Base-by-base conservation (phyloP, 176 grass and related monocot genomes). In the Neostapfia colusana region DNA sequence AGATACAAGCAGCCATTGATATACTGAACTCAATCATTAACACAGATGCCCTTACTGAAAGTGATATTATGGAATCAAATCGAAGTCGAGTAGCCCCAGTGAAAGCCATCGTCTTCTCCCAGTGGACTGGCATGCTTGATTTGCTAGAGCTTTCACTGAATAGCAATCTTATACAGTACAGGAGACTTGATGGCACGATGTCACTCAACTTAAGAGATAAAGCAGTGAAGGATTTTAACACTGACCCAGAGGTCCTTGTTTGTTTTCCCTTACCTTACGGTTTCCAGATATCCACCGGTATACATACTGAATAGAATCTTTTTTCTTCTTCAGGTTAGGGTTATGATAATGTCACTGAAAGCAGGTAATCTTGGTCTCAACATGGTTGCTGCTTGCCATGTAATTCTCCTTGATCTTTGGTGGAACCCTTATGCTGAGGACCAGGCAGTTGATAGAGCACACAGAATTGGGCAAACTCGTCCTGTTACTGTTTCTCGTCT, bases 121-220 rank as follows among this genome's bases (percentile, higher is more conserved):
- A 93, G 84, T 97, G 88, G 86, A 97, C 88, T 60, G 90, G 94
- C 57, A 88, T 97, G 94, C 69, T 97, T 63, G 74, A 97, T 65
- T 81, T 97, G 79, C 54, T 97, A 57, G 81, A 91, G 75, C 74
- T 87, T 84, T 91, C 81, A 60, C 69, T 97, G 79, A 83, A 91
- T 26, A 74, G 63, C 34, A 85, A 53, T 67, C 36, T 54, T 40
- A 89, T 91, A 62, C 82, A 86, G 53, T 97, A 88, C 84, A 85
- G 90, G 54, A 93, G 91, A 45, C 83, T 97, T 27, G 94, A 97
- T 76, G 91, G 94, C 38, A 62, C 81, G 35, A 91, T 97, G 94
- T 72, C 79, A 23, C 90, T 91, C 16, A 65, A 81, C 35, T 4
- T 48, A 40, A 86, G 94, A 83, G 91, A 81, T 53, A 75, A 18